Percentiles rank a stretch among this genome's conserved stretches.
Evolutionary conservation across 2,329 filamentous ascomycete species (phyloP).

Genomic region (Fusarium cyanostomum): DNA sequence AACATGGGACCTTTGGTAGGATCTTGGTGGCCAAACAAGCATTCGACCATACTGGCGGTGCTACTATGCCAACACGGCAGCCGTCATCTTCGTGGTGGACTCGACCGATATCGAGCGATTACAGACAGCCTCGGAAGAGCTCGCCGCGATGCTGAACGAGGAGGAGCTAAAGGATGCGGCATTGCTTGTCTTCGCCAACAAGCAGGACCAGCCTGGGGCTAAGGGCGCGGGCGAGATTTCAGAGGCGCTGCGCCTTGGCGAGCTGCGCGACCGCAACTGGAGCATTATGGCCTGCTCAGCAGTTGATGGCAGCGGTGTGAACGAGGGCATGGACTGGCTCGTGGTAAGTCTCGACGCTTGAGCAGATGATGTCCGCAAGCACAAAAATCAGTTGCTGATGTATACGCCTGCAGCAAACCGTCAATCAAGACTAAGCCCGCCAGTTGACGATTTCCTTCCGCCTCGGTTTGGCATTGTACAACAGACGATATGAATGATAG

Average conservation of each 20-base stretch:
- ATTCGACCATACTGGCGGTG: constrained; percentile 99
- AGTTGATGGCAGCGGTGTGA: constrained; percentile 92
- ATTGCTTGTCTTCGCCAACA: constrained; percentile 96
- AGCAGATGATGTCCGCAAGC: too few species aligned
- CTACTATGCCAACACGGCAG: constrained; percentile 98
- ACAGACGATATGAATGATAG: constrained; percentile 48
- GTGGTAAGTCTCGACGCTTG: constrained; percentile 68
- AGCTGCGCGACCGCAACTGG: constrained; percentile 97
- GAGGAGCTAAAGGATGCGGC: constrained; percentile 94
- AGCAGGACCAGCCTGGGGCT: constrained; percentile 97
- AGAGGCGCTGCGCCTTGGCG: constrained; percentile 87
- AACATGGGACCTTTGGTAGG: constrained; percentile 57
- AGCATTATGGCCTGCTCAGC: constrained; percentile 98
- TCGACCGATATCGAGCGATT: constrained; percentile 96
- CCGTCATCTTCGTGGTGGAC: constrained; percentile 98
- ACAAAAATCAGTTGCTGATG: constrained; percentile 27
- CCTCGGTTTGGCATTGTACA: constrained; percentile 43
- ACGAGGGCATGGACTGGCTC: constrained; percentile 99
- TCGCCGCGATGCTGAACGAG: constrained; percentile 95
- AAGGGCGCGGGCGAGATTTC: constrained; percentile 97
- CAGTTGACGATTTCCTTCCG: constrained; percentile 31
- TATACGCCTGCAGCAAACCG: constrained; percentile 46
- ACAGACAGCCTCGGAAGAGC: constrained; percentile 90
- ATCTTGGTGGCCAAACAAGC: constrained; percentile 96
- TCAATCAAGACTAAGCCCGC: constrained; percentile 46